phyloP scores from a whole-genome alignment of 257 asterid species.

The Buddleja alternifolia region DNA sequence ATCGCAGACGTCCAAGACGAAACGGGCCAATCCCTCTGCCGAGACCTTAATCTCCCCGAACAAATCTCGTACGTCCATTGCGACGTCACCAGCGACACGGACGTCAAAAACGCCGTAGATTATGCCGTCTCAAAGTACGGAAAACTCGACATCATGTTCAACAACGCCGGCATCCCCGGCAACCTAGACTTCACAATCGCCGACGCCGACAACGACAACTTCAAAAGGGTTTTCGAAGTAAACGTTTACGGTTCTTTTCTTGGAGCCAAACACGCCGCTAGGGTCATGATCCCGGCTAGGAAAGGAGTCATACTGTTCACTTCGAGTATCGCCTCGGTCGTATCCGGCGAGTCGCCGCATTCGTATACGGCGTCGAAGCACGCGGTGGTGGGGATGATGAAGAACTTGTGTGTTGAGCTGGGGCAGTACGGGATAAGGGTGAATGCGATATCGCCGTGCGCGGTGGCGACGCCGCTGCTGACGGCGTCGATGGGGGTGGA shows the following conservation, averaged over 20 bases:
- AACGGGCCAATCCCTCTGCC: conserved; percentile 44
- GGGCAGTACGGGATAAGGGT: conserved; percentile 75
- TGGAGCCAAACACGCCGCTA: conserved; percentile 77
- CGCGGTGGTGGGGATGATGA: conserved; percentile 72
- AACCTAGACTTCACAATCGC: conserved; percentile 50
- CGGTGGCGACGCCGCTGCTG: conserved; percentile 71
- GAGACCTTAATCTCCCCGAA: conserved; percentile 35
- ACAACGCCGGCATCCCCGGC: conserved; percentile 78
- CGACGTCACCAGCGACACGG: conserved; percentile 58
- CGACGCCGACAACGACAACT: conserved; percentile 53
- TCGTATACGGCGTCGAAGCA: conserved; percentile 69
- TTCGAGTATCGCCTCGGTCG: conserved; percentile 58
- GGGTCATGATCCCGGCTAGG: conserved; percentile 73
- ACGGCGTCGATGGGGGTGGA: conserved; percentile 50
- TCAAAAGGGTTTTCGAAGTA: conserved; percentile 66
- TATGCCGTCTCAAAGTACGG: conserved; percentile 50
- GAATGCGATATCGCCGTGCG: conserved; percentile 74
- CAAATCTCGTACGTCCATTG: conserved; percentile 62
- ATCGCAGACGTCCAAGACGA: conserved; percentile 82
- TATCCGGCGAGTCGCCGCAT: conserved; percentile 66
- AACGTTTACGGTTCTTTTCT: conserved; percentile 70
- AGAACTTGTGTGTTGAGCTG: conserved; percentile 67
- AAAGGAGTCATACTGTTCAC: conserved; percentile 62
- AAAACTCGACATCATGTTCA: conserved; percentile 76
- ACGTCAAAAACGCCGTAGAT: conserved; percentile 45